These are phyloP conservation scores for Prunus dulcis DNA, from an alignment of 306 rosid species.

Conservation along the genomic window DNA sequence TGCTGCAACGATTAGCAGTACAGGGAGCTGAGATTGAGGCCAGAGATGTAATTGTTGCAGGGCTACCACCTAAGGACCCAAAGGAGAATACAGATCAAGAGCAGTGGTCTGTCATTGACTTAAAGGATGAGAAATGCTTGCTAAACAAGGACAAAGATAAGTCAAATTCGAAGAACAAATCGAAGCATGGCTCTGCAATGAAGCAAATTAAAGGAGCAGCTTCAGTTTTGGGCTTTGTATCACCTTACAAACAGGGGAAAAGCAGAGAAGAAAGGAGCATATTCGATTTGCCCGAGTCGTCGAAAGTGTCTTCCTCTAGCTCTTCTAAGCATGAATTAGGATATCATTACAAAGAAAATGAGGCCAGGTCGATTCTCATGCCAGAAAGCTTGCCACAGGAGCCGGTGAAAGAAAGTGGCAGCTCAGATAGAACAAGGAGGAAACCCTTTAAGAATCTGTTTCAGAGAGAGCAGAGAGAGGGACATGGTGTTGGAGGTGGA, in stretches of 20 bases:
- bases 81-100: conserved; percentile 54
- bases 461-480: conserved; percentile 60
- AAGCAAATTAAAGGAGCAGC: conserved; percentile 84
- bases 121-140: conserved; percentile 61
- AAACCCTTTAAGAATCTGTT: conserved; percentile 70
- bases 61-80: conserved; percentile 19
- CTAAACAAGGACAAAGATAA: conserved; percentile 52
- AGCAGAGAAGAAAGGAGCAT: conserved; percentile 58
- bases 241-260: conserved; percentile 47
- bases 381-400: conserved; percentile 51
- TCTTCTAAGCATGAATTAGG: conserved; percentile 18
- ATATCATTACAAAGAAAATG: conserved; percentile 24
- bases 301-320: background rate
- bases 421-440: conserved; percentile 56
- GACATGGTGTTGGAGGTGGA: conserved; percentile 24
- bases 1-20: conserved; percentile 71
- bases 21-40: conserved; percentile 82
- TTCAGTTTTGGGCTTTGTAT: conserved; percentile 62
- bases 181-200: conserved; percentile 50
- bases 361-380: conserved; percentile 51
- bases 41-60: conserved; percentile 52
- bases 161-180: conserved; percentile 46
- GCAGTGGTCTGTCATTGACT: conserved; percentile 86
- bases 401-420: conserved; percentile 28
- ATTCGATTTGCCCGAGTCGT: conserved; percentile 45